A percentile compares a stretch with the other conserved stretches of the same genome.
Conservation (phyloP, 768 basidiomycete species). For the Lactarius tabidus region DNA sequence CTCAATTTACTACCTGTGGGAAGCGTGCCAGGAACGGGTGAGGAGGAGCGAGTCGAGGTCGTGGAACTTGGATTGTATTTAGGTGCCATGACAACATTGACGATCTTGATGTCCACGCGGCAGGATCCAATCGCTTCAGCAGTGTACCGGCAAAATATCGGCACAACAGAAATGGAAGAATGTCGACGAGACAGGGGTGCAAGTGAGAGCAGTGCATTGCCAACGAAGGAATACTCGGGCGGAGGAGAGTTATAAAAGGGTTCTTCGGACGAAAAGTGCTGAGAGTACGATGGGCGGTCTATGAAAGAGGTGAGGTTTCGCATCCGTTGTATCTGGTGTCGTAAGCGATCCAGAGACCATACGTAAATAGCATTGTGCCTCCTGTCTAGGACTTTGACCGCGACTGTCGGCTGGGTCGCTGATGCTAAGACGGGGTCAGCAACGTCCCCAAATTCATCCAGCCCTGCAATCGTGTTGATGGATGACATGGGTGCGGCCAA, state of each 20-base stretch:
- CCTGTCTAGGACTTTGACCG: constrained; percentile 88
- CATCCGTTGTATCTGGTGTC: constrained; percentile 90
- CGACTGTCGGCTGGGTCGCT: constrained; percentile 75
- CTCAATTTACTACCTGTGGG: constrained; percentile 74
- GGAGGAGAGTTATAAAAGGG: constrained; percentile 89
- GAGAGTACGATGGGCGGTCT: constrained; percentile 88
- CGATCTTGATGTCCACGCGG: constrained; percentile 77
- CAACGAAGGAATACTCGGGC: constrained; percentile 90
- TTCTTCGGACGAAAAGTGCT: constrained; percentile 90
- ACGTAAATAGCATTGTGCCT: constrained; percentile 82
- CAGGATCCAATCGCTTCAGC: constrained; percentile 95
- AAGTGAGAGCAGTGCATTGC: constrained; percentile 78
- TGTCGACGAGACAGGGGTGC: constrained; percentile 73
- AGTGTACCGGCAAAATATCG: constrained; percentile 92
- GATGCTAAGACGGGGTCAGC: constrained; percentile 76
- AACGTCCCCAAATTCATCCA: constrained; percentile 91
- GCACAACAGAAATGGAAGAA: constrained; percentile 69
- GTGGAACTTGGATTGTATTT: constrained; percentile 59
- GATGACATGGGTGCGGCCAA: constrained; percentile 77
- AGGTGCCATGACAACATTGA: constrained; percentile 60
- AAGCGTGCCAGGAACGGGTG: constrained; percentile 65
- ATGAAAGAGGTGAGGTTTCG: constrained; percentile 87
- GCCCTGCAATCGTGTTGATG: constrained; percentile 77
- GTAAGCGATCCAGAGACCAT: constrained; percentile 87
- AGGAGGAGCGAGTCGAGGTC: constrained; percentile 68